Percentiles rank a stretch among this genome's conserved stretches.
These are phyloP conservation scores for Colletotrichum orchidophilum DNA, from an alignment of 2,329 filamentous ascomycete genomes.

Conservation along the genomic window DNA sequence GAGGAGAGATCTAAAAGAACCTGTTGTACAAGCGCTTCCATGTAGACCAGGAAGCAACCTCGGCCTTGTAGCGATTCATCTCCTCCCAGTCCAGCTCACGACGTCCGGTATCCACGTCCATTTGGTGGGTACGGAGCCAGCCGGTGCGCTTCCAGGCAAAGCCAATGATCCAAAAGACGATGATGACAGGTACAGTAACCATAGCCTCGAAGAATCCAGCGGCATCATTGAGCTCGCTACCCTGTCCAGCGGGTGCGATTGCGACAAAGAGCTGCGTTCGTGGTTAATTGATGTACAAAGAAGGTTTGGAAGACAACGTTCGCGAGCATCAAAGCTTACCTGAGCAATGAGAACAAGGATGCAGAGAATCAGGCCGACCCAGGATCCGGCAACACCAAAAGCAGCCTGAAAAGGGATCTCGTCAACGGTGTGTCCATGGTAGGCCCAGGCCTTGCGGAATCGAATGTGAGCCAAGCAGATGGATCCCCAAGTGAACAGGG, in stretches of 20 bases:
- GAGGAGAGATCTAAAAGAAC: slow-evolving; percentile 6
- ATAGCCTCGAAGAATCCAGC: slow-evolving; percentile 34
- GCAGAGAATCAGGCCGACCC: slow-evolving; percentile 67
- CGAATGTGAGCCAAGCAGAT: slow-evolving; percentile 76
- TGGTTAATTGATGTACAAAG: too few relatives aligned
- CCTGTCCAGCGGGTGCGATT: slow-evolving; percentile 43
- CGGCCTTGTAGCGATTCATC: slow-evolving; percentile 30
- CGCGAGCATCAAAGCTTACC: slow-evolving; percentile 40
- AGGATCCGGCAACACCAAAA: slow-evolving; percentile 71
- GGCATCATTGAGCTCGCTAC: slow-evolving; percentile 13
- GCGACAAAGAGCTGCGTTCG: slow-evolving; percentile 54
- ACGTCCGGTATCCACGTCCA: slow-evolving; percentile 35
- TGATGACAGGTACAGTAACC: slow-evolving; percentile 31
- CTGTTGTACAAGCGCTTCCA: slow-evolving; percentile 31
- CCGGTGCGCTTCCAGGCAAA: slow-evolving; percentile 34
- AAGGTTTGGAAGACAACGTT: not conserved
- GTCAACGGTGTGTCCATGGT: slow-evolving; percentile 68
- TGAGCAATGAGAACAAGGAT: slow-evolving; percentile 65
- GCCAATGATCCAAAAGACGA: slow-evolving; percentile 31
- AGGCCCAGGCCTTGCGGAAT: slow-evolving; percentile 71
- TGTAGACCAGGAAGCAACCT: slow-evolving; percentile 21
- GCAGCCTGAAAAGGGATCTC: slow-evolving; percentile 74
- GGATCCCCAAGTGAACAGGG: slow-evolving; percentile 75
- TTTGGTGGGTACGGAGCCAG: slow-evolving; percentile 34
- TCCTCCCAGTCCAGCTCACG: slow-evolving; percentile 35